phyloP scores from a whole-genome alignment of 208 protist species.

The Crithidia mellificae region DNA sequence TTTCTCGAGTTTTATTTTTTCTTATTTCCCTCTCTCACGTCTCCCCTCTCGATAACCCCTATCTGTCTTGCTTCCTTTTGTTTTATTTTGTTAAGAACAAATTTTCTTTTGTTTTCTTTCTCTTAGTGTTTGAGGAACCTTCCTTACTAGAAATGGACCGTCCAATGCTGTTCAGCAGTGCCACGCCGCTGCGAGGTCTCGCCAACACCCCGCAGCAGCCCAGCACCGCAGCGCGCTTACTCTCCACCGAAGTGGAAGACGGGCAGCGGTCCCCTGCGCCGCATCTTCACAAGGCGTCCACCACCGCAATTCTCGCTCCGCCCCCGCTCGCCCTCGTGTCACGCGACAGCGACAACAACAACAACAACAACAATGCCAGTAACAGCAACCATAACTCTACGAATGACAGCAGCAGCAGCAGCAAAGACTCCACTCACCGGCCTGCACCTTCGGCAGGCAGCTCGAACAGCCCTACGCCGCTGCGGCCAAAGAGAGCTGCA shows the following conservation, averaged over 20 bases:
- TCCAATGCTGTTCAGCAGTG: background rate
- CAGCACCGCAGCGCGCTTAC: conserved; percentile 7
- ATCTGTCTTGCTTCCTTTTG: no score
- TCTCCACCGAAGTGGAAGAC: background rate
- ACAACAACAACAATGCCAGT: no score
- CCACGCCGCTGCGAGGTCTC: background rate
- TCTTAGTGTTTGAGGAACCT: no score
- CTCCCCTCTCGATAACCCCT: no score
- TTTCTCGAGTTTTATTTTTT: no score
- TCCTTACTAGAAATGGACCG: background rate
- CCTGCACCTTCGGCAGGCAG: background rate
- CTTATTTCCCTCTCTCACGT: no score
- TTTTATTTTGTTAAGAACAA: no score
- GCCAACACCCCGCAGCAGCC: conserved; percentile 1
- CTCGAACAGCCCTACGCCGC: background rate
- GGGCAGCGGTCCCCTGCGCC: background rate
- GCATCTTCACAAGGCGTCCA: background rate
- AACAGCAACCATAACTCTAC: no score
- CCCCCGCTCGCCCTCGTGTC: background rate
- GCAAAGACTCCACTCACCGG: no score
- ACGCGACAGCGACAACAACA: background rate
- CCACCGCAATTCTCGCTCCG: background rate
- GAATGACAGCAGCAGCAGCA: no score
- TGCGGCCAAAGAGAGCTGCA: background rate
- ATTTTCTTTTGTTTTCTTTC: no score